Evolutionary conservation across 768 basidiomycete genomes (phyloP).

Genomic region (Cyclocybe aegerita): DNA sequence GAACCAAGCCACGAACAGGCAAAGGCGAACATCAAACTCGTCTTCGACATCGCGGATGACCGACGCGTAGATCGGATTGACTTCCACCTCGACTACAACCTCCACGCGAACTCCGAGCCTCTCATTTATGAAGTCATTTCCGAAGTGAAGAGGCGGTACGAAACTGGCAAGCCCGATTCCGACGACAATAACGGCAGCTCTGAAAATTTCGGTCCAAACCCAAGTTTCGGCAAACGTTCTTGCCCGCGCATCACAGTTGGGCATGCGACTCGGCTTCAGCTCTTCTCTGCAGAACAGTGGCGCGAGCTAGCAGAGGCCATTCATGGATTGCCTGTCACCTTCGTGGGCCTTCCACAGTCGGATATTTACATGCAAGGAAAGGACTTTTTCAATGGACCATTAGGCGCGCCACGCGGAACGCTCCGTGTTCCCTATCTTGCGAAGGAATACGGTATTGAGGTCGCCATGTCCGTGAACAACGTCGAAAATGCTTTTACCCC

Average conservation of each 20-base stretch:
- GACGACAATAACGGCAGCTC: neutral
- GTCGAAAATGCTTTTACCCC: constrained; percentile 70
- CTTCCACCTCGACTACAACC: constrained; percentile 70
- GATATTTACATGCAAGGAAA: constrained; percentile 73
- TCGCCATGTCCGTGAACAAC: constrained; percentile 64
- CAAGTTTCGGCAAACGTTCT: constrained; percentile 17
- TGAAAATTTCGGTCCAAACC: neutral
- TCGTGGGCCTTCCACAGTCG: constrained; percentile 61
- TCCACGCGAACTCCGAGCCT: constrained; percentile 48
- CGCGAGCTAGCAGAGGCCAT: constrained; percentile 37
- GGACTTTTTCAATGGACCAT: constrained; percentile 25
- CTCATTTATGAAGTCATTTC: constrained; percentile 56
- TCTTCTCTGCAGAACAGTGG: constrained; percentile 47
- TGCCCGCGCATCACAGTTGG: constrained; percentile 52
- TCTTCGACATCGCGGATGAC: constrained; percentile 46
- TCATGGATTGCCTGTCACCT: constrained; percentile 44
- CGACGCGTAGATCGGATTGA: constrained; percentile 44
- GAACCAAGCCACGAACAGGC: constrained; percentile 49
- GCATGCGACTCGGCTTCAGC: constrained; percentile 57
- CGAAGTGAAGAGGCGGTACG: constrained; percentile 25
- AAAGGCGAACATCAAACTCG: constrained; percentile 50
- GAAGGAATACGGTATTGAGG: constrained; percentile 41
- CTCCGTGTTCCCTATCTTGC: constrained; percentile 51
- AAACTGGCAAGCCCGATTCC: neutral
- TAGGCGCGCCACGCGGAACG: constrained; percentile 51